Evolutionary conservation across 306 rosid species (phyloP).

Genomic region (Begonia loranthoides): DNA sequence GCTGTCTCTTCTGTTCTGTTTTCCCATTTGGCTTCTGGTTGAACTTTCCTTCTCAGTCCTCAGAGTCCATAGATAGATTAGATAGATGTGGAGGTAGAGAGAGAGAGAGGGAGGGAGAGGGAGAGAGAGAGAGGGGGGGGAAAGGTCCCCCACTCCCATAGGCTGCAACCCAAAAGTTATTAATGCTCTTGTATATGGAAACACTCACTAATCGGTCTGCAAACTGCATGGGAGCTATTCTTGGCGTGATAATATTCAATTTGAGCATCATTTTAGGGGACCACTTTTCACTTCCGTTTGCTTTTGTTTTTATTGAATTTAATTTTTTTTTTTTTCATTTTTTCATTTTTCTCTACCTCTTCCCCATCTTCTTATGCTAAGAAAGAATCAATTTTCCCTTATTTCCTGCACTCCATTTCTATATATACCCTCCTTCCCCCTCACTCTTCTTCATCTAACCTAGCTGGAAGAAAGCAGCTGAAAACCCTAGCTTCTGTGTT

Average conservation of each 20-base stretch:
- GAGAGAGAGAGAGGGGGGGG: constrained; percentile 7
- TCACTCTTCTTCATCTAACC: constrained; percentile 48
- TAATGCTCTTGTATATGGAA: constrained; percentile 34
- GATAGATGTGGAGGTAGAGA: not conserved
- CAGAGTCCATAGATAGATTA: too few relatives aligned
- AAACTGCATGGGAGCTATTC: constrained; percentile 63
- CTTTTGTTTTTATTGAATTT: constrained; percentile 20
- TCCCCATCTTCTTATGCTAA: constrained; percentile 10
- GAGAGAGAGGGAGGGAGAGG: constrained; percentile 2
- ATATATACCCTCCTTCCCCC: constrained; percentile 25
- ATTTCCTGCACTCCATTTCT: constrained; percentile 7
- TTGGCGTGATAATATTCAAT: constrained; percentile 96
- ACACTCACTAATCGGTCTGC: constrained; percentile 52
- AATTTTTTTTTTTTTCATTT: constrained; percentile 13
- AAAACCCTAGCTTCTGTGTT: too few relatives aligned
- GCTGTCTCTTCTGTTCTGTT: not conserved
- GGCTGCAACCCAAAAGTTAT: constrained; percentile 29
- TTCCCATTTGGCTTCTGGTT: not conserved
- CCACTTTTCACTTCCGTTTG: constrained; percentile 35
- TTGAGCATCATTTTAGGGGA: constrained; percentile 46
- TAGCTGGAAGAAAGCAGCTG: constrained; percentile 10
- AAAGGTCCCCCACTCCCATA: constrained; percentile 38
- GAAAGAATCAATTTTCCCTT: not conserved
- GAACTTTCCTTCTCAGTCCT: not conserved
- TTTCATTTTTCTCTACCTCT: constrained; percentile 11